Evolutionary conservation across 208 protist genomes (phyloP), one percentile per base, ranked within the genome.

Genomic region (Trichomonas tenax): DNA sequence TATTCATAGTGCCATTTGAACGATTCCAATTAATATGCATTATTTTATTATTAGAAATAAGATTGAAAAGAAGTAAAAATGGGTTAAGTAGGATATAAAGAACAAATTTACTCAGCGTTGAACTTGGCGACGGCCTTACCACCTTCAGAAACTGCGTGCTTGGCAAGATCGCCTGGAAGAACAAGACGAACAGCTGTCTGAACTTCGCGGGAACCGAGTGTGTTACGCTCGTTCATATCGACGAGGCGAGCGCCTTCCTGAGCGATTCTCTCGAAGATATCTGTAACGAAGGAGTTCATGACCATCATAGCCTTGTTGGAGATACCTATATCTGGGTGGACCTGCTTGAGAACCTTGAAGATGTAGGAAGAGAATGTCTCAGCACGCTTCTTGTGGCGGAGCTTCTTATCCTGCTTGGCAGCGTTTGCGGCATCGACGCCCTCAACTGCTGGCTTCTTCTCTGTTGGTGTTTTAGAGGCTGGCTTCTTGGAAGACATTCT

Each of bases 101-200:
- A 46, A 89, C 17, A 89, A 89, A 40, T 72, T 95, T 95, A 95
- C 17, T 95, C 49, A 44, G 89, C 89, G 31, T 81, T 97, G 58
- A 96, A 97, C 84, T 97, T 97, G 96, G 98, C 98, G 14, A 99
- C 99, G 21, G 99, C 99, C 98, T 99, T 99, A 89, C 98, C 99
- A 90, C 99, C 99, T 98, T 99, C 99, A 88, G 98, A 99, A 97
- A 99, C 99, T 96, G 99, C 99, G 96, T 99, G 99, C 97, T 99
- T 99, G 63, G 99, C 98, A 38, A 99, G 98, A 97, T 99, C 99
- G 96, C 99, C 98, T 89, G 99, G 98, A 23, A 99, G 98, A 86
- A 99, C 97, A 36, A 99, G 98, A 48, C 99, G 98, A 36, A 99
- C 99, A 49, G 99, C 99, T 38, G 99, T 99, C 97, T 98, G 97